phyloP scores from a whole-genome alignment of 2,329 filamentous ascomycete genomes.

The Epichloe gansuensis region DNA sequence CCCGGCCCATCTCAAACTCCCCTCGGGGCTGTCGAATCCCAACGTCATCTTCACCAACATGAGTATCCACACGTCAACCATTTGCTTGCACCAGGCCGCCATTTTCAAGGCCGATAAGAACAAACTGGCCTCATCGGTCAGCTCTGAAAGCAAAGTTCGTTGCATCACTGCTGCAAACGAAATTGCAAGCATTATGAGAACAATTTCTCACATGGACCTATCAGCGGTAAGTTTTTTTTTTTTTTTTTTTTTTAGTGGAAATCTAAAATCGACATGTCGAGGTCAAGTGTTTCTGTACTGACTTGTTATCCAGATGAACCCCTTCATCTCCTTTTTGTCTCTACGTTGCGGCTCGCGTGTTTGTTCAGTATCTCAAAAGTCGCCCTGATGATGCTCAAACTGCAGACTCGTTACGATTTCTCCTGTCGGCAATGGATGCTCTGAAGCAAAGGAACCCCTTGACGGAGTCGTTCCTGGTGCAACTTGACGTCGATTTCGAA shows the following conservation, averaged over 20 bases:
- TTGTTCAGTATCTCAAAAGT: constrained; percentile 92
- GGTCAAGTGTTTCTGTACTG: background rate
- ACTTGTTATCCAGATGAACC: constrained; percentile 61
- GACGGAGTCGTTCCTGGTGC: constrained; percentile 87
- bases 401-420: constrained; percentile 73
- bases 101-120: constrained; percentile 96
- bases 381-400: constrained; percentile 73
- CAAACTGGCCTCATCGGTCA: constrained; percentile 60
- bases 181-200: constrained; percentile 89
- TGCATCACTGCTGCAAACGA: constrained; percentile 91
- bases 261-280: too few relatives aligned
- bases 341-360: constrained; percentile 90
- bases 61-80: constrained; percentile 91
- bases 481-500: constrained; percentile 85
- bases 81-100: constrained; percentile 94
- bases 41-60: constrained; percentile 93
- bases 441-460: constrained; percentile 80
- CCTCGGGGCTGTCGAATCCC: constrained; percentile 59
- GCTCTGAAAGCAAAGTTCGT: constrained; percentile 80
- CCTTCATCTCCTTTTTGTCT: constrained; percentile 94
- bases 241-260: background rate
- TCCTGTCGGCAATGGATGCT: constrained; percentile 81
- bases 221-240: constrained; percentile 48
- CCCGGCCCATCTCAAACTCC: constrained; percentile 70
- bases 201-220: constrained; percentile 83